Conservation (phyloP, 306 rosid genomes). For the Casuarina equisetifolia region DNA sequence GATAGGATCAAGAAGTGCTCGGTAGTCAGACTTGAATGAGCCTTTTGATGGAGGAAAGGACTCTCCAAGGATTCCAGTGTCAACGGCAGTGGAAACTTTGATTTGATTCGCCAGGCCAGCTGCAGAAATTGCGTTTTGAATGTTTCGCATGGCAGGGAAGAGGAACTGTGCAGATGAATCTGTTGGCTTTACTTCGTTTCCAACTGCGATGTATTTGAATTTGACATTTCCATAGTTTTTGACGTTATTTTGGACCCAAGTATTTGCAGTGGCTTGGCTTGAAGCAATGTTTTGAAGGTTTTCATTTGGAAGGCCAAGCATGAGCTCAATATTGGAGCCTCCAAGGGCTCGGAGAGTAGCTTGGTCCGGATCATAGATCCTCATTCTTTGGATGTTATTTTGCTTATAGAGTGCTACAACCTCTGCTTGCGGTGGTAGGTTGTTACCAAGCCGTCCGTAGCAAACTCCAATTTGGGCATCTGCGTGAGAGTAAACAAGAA, state of each 20-base stretch:
- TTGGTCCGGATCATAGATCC: conserved; percentile 39
- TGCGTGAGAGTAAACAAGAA: not conserved
- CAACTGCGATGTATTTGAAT: conserved; percentile 51
- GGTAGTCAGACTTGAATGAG: conserved; percentile 8
- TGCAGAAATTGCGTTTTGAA: conserved; percentile 34
- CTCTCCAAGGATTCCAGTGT: conserved; percentile 15
- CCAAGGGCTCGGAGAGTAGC: conserved; percentile 41
- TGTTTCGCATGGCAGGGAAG: conserved; percentile 45
- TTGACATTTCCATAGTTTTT: conserved; percentile 31
- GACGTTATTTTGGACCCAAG: conserved; percentile 46
- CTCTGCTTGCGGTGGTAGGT: conserved; percentile 42
- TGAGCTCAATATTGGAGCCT: conserved; percentile 44
- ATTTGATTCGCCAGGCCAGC: conserved; percentile 34
- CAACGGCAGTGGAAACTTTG: conserved; percentile 44
- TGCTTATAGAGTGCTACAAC: conserved; percentile 34
- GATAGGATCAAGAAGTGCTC: conserved; percentile 28
- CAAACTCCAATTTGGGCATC: conserved; percentile 52
- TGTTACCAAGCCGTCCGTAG: conserved; percentile 43
- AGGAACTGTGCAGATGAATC: conserved; percentile 22
- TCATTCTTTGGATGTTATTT: conserved; percentile 33
- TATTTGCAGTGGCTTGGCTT: conserved; percentile 31
- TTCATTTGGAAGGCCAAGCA: conserved; percentile 9
- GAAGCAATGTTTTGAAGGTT: conserved; percentile 22
- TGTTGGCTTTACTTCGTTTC: conserved; percentile 43
- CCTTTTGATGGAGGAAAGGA: conserved; percentile 54